Percentiles rank a stretch among this genome's conserved stretches.
Evolutionary conservation across 2,329 filamentous ascomycete genomes (phyloP).

Genomic region (Xylaria polymorpha): DNA sequence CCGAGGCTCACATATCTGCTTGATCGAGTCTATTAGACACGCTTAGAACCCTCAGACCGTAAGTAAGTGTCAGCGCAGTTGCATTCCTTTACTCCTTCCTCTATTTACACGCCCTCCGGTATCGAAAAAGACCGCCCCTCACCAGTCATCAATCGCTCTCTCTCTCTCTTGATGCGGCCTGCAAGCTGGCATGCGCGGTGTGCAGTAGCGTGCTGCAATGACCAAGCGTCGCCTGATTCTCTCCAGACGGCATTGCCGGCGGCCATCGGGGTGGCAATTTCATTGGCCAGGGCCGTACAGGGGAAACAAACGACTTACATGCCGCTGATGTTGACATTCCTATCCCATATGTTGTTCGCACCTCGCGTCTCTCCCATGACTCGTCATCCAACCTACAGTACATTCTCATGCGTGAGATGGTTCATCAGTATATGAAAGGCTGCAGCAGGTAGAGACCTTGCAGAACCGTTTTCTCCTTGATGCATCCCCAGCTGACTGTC

Average conservation of each 20-base stretch:
- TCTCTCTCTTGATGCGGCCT: conserved; percentile 17
- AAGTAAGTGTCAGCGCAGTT: conserved; percentile 17
- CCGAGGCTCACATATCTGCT: neutral
- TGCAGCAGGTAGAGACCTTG: conserved; percentile 13
- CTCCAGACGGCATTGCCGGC: conserved; percentile 12
- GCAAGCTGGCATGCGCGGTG: conserved; percentile 24
- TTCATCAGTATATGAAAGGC: neutral
- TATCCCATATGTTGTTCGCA: conserved; percentile 12
- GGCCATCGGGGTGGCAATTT: conserved; percentile 12
- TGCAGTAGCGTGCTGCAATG: conserved; percentile 34
- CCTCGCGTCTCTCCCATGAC: conserved; percentile 22
- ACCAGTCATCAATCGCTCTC: conserved; percentile 11
- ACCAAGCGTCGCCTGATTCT: conserved; percentile 26
- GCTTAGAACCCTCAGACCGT: neutral
- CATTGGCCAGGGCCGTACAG: conserved; percentile 24
- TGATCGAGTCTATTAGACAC: neutral
- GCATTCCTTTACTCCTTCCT: conserved; percentile 16
- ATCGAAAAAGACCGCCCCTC: conserved; percentile 13
- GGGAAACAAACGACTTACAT: conserved; percentile 21
- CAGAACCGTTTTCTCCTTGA: conserved; percentile 23
- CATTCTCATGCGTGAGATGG: neutral
- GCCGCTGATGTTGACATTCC: conserved; percentile 28
- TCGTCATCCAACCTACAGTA: conserved; percentile 31
- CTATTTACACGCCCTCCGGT: conserved; percentile 6
- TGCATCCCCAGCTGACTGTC: conserved; percentile 17